These are phyloP conservation scores for Macrolepiota fuliginosa DNA, from an alignment of 768 basidiomycete genomes.

Conservation along the genomic window DNA sequence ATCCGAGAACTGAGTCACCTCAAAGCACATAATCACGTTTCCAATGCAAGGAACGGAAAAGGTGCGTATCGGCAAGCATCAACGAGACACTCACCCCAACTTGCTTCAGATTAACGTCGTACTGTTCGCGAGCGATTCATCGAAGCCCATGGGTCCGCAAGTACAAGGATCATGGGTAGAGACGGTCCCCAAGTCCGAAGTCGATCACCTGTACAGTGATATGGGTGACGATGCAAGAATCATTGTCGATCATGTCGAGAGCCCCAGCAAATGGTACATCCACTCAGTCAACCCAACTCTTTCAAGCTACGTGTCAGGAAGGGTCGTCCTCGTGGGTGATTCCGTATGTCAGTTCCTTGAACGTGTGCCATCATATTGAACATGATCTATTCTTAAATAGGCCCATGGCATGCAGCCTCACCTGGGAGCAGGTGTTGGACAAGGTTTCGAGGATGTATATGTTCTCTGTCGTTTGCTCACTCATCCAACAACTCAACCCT, in stretches of 20 bases:
- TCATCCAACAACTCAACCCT: slow-evolving; percentile 35
- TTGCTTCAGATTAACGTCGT: slow-evolving; percentile 26
- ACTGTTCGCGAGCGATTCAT: slow-evolving; percentile 5
- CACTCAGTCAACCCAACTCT: slow-evolving; percentile 47
- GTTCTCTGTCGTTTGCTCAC: slow-evolving; percentile 43
- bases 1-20: neutral
- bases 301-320: slow-evolving; percentile 37
- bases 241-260: slow-evolving; percentile 40
- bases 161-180: slow-evolving; percentile 38
- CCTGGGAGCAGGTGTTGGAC: slow-evolving; percentile 56
- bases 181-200: slow-evolving; percentile 35
- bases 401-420: slow-evolving; percentile 62
- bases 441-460: slow-evolving; percentile 57
- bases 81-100: neutral
- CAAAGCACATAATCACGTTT: slow-evolving; percentile 52
- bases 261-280: slow-evolving; percentile 51
- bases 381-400: slow-evolving; percentile 21
- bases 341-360: slow-evolving; percentile 31
- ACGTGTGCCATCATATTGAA: neutral
- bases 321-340: slow-evolving; percentile 53
- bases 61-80: slow-evolving; percentile 25
- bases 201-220: slow-evolving; percentile 39
- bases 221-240: slow-evolving; percentile 44
- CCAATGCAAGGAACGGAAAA: slow-evolving; percentile 41
- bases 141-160: slow-evolving; percentile 5